phyloP scores from a whole-genome alignment of 768 basidiomycete species.

The Amanita fuliginea region DNA sequence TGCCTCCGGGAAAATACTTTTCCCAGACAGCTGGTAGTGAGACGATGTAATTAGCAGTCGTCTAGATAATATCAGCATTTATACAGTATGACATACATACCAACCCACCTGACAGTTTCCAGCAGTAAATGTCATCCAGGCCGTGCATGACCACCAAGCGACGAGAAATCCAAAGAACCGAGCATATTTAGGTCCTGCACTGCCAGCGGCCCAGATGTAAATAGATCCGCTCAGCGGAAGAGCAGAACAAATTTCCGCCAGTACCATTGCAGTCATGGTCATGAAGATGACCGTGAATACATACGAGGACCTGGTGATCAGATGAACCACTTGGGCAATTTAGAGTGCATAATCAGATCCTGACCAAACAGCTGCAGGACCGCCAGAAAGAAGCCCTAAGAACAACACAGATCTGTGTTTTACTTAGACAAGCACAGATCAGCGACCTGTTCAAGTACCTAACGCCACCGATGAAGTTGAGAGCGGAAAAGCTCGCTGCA shows the following conservation, averaged over 20 bases:
- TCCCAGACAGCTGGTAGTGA: constrained; percentile 77
- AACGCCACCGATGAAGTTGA: constrained; percentile 85
- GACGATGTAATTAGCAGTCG: constrained; percentile 82
- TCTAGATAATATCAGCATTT: constrained; percentile 28
- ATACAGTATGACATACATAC: not conserved
- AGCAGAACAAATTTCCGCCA: constrained; percentile 88
- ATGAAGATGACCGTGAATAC: constrained; percentile 77
- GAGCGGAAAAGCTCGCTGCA: constrained; percentile 78
- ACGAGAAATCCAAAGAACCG: constrained; percentile 84
- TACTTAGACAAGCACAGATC: not conserved
- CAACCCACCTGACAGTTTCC: constrained; percentile 70
- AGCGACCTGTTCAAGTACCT: constrained; percentile 31
- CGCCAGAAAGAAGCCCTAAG: constrained; percentile 74
- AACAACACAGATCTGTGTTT: constrained; percentile 58
- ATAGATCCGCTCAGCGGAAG: constrained; percentile 84
- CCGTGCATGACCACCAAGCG: constrained; percentile 89
- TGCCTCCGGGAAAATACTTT: constrained; percentile 74
- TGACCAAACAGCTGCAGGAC: constrained; percentile 80
- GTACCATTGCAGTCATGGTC: constrained; percentile 76
- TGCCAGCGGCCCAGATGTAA: constrained; percentile 92
- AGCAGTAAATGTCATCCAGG: constrained; percentile 94
- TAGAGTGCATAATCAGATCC: constrained; percentile 8
- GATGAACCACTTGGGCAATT: not conserved
- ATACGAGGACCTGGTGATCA: constrained; percentile 61
- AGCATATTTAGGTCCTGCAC: constrained; percentile 79